phyloP scores from a whole-genome alignment of 163 green algal species.

The Botryococcus braunii region DNA sequence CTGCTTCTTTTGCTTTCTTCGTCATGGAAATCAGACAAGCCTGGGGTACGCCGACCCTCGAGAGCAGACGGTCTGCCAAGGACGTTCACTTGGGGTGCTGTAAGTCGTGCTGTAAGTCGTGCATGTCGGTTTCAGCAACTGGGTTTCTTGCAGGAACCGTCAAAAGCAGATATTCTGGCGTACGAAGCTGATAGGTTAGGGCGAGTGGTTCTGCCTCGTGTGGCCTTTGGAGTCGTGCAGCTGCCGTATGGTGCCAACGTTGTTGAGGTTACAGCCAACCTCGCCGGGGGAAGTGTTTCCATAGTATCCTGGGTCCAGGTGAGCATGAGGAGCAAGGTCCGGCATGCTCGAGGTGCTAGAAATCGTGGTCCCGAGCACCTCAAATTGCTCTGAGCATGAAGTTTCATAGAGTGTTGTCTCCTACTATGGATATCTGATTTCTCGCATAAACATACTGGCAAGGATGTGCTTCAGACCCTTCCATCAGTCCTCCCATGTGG shows the following conservation, averaged over 20 bases:
- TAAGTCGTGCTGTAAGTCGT: background rate
- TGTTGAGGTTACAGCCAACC: conserved; percentile 28
- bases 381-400: too few species aligned
- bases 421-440: too few species aligned
- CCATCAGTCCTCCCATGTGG: too few species aligned
- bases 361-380: too few species aligned
- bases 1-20: background rate
- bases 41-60: too few species aligned
- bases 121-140: background rate
- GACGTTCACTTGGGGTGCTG: too few species aligned
- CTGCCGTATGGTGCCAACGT: conserved; percentile 20
- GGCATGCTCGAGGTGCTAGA: too few species aligned
- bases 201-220: conserved; percentile 14
- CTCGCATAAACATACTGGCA: too few species aligned
- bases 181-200: conserved; percentile 20
- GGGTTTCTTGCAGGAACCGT: conserved; percentile 37
- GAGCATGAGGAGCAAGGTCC: too few species aligned
- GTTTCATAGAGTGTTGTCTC: too few species aligned
- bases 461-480: too few species aligned
- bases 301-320: conserved; percentile 33
- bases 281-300: conserved; percentile 12
- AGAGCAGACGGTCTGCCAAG: too few species aligned
- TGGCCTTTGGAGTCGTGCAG: conserved; percentile 43
- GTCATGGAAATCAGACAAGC: background rate
- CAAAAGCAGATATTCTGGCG: conserved; percentile 38